These are phyloP conservation scores for Exophiala viscosa DNA, from an alignment of 2,329 filamentous ascomycete genomes.

Conservation along the genomic window DNA sequence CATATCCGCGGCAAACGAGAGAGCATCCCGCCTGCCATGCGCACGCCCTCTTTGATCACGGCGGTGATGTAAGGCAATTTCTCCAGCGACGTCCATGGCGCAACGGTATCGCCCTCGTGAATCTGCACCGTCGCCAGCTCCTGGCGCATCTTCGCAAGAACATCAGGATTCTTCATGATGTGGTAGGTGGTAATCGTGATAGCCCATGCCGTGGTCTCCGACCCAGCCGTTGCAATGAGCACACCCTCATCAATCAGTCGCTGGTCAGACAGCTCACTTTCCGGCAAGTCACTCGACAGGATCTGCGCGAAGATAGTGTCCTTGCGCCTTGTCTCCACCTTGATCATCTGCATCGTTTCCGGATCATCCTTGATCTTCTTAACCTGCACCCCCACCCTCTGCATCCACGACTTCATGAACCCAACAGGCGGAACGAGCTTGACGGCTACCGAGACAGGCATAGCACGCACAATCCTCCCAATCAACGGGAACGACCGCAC, in stretches of 20 bases:
- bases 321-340: slow-evolving; percentile 19
- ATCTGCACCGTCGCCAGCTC: slow-evolving; percentile 15
- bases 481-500: slow-evolving; percentile 28
- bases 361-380: slow-evolving; percentile 21
- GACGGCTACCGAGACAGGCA: slow-evolving; percentile 18
- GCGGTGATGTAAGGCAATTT: slow-evolving; percentile 32
- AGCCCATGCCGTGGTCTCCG: slow-evolving; percentile 23
- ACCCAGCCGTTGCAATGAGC: slow-evolving; percentile 28
- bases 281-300: slow-evolving; percentile 19
- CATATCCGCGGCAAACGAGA: slow-evolving; percentile 22
- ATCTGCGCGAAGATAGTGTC: slow-evolving; percentile 26
- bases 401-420: slow-evolving; percentile 23
- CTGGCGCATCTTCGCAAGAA: slow-evolving; percentile 10
- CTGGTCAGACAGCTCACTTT: slow-evolving; percentile 27
- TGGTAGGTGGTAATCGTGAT: slow-evolving; percentile 24
- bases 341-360: slow-evolving; percentile 19
- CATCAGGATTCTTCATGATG: slow-evolving; percentile 17
- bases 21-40: slow-evolving; percentile 27
- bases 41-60: slow-evolving; percentile 32
- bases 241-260: slow-evolving; percentile 34
- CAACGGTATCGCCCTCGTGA: slow-evolving; percentile 12
- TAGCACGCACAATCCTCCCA: slow-evolving; percentile 20
- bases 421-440: slow-evolving; percentile 17
- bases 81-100: slow-evolving; percentile 28
- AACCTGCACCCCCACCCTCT: slow-evolving; percentile 19